Evolutionary conservation across 2,329 filamentous ascomycete species (phyloP), one percentile per base, ranked within the genome.

Genomic region (Dactylellina leptospora): DNA sequence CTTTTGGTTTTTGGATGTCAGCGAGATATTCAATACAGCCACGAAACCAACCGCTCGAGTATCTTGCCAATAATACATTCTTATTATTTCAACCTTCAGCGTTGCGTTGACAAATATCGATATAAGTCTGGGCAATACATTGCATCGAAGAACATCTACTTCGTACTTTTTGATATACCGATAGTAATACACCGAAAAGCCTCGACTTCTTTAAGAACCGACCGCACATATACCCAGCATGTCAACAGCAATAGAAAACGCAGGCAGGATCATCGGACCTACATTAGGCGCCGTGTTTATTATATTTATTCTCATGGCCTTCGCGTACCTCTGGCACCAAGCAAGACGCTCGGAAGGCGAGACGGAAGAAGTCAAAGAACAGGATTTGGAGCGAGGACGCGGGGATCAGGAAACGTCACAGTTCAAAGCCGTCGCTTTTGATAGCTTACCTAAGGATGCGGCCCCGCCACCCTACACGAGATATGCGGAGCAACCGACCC

Each of bases 291-390:
- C 56, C 11, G 11, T 72, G 22, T 61, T 62, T 18, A 20, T 64
- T 2, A 27, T 63, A 9, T 47, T 64, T 23, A 62, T 72, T n/a
- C 11, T 60, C 2, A 16, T 30, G 3, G 51, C 51, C 2, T 23
- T 72, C 13, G 16, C 55, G 13, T 72, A 64, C 30, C 54, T 72
- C 2, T 72, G 68, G 68, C 68, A 59, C 4, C 68, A 63, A 23
- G 68, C 53, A 25, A 59, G 36, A 16, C 3, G 55, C 18, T 53
- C 59, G 5, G 68, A 72, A 55, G 8, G 20, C 42, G 44, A 72
- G n/a, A 58, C 38, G 20, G 59, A 64, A 50, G 62, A 47, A 33
- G 27, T 33, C 9, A 63, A 47, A 54, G 30, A 5, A 22, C 11
- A n/a, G 3, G 44, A 60, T 13, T 11, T 58, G 13, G 68, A 72